Evolutionary conservation across 2,329 filamentous ascomycete genomes (phyloP).

Genomic region (Hortaea sp.): DNA sequence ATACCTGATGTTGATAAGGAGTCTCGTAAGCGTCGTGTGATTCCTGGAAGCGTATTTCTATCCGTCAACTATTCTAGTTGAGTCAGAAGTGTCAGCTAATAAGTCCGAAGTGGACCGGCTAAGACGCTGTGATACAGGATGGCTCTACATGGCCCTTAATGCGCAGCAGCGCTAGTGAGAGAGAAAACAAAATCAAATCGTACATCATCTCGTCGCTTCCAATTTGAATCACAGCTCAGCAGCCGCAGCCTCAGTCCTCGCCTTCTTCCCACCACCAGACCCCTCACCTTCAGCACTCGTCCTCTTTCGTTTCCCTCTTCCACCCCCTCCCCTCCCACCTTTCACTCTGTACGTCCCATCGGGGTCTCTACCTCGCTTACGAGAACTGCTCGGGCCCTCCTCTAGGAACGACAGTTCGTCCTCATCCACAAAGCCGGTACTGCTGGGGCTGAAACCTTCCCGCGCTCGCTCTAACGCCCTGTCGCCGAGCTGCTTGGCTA

Average conservation of each 20-base stretch:
- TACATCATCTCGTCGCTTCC: too few relatives aligned
- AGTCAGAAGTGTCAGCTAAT: too few relatives aligned
- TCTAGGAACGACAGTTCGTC: conserved; percentile 31
- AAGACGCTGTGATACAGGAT: too few relatives aligned
- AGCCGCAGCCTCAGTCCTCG: conserved; percentile 4
- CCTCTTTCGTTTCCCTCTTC: conserved; percentile 30
- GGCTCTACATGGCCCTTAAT: too few relatives aligned
- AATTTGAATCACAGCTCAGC: too few relatives aligned
- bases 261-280: conserved; percentile 28
- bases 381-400: conserved; percentile 24
- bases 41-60: too few relatives aligned
- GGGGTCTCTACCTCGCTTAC: conserved; percentile 25
- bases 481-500: conserved; percentile 28
- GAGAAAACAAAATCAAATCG: too few relatives aligned
- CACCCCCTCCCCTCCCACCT: conserved; percentile 34
- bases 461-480: conserved; percentile 22
- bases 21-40: too few relatives aligned
- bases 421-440: conserved; percentile 15
- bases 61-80: too few relatives aligned
- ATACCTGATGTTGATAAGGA: too few relatives aligned
- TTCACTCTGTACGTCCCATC: conserved; percentile 40
- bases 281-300: conserved; percentile 22
- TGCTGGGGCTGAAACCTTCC: neutral
- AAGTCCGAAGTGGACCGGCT: too few relatives aligned
- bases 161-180: too few relatives aligned